phyloP scores from a whole-genome alignment of 805 yeast genomes.

The Candida tammaniensis region DNA sequence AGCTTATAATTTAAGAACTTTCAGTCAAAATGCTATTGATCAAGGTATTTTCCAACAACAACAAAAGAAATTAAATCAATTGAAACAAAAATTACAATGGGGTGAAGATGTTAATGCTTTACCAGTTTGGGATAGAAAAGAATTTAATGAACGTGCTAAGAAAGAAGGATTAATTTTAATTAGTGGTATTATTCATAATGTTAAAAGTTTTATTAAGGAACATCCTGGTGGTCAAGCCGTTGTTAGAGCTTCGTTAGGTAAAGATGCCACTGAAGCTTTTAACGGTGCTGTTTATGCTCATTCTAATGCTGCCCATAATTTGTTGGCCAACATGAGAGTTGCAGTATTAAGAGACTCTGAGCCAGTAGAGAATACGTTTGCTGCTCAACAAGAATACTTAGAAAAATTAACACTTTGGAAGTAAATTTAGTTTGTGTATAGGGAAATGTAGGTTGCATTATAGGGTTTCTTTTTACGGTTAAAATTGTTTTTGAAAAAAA shows the following conservation, averaged over 20 bases:
- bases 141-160: conserved; percentile 52
- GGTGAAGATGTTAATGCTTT: conserved; percentile 64
- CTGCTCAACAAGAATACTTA: conserved; percentile 46
- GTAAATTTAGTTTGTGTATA: no score
- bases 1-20: conserved; percentile 70
- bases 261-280: conserved; percentile 81
- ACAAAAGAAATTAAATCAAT: conserved; percentile 70
- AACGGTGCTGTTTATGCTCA: conserved; percentile 85
- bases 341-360: conserved; percentile 72
- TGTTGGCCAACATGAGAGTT: conserved; percentile 78
- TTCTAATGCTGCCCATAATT: conserved; percentile 82
- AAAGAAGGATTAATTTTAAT: conserved; percentile 64
- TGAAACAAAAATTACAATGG: conserved; percentile 67
- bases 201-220: conserved; percentile 61
- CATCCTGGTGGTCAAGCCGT: conserved; percentile 86
- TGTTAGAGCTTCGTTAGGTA: conserved; percentile 67
- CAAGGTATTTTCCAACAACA: conserved; percentile 82
- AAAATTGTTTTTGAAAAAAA: no score
- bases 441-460: no score
- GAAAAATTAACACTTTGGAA: conserved; percentile 24
- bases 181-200: conserved; percentile 79
- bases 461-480: no score
- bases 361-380: conserved; percentile 53
- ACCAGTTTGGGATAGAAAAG: conserved; percentile 72
- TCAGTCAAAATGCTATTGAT: conserved; percentile 76